These are phyloP conservation scores for Plenodomus lindquistii DNA, from an alignment of 2,329 filamentous ascomycete species.

Conservation along the genomic window DNA sequence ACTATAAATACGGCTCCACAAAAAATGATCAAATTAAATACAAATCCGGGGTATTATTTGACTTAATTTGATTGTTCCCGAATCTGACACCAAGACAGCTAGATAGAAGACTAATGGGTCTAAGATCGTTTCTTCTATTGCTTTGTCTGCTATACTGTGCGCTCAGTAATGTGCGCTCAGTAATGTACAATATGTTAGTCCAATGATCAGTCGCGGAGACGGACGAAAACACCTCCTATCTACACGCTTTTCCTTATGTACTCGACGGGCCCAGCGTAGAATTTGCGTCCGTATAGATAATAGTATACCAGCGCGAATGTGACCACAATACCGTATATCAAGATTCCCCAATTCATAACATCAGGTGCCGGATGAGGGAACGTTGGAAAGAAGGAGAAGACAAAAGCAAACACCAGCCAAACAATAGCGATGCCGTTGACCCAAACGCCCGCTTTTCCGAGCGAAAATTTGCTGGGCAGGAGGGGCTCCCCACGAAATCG, in stretches of 20 bases:
- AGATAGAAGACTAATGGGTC: too few relatives aligned
- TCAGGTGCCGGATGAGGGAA: slow-evolving; percentile 27
- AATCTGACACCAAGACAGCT: too few relatives aligned
- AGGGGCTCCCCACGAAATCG: slow-evolving; percentile 48
- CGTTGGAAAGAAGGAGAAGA: slow-evolving; percentile 53
- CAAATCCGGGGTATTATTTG: too few relatives aligned
- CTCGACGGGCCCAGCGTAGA: slow-evolving; percentile 45
- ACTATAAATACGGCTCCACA: too few relatives aligned
- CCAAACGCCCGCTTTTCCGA: slow-evolving; percentile 51
- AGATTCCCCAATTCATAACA: slow-evolving; percentile 55
- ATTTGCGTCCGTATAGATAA: slow-evolving; percentile 43
- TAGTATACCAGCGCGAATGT: slow-evolving; percentile 51
- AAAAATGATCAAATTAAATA: too few relatives aligned
- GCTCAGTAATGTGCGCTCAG: too few relatives aligned
- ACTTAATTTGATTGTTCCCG: too few relatives aligned
- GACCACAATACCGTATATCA: slow-evolving; percentile 52
- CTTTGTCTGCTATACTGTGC: too few relatives aligned
- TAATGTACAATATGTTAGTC: too few relatives aligned
- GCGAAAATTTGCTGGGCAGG: slow-evolving; percentile 50
- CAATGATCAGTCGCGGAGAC: too few relatives aligned
- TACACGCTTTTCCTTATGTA: slow-evolving; percentile 19
- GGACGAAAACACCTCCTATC: too few relatives aligned
- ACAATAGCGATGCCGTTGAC: slow-evolving; percentile 48
- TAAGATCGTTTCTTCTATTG: too few relatives aligned
- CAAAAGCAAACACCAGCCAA: slow-evolving; percentile 46